phyloP scores from a whole-genome alignment of 768 basidiomycete species.

The Sporobolomyces pararoseus region DNA sequence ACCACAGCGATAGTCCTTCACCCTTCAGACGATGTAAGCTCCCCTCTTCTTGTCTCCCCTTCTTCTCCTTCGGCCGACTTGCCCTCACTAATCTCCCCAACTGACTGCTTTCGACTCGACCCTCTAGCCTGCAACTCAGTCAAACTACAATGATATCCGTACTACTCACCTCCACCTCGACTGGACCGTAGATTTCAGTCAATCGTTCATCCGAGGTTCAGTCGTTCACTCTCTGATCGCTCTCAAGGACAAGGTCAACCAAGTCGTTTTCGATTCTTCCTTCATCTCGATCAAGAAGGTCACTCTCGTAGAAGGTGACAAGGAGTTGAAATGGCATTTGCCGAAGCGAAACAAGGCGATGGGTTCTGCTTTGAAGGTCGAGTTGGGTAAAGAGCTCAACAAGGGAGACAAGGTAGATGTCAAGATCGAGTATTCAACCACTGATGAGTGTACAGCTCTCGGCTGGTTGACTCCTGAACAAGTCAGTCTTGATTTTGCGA shows the following conservation, averaged over 20 bases:
- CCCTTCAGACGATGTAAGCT: constrained; percentile 11
- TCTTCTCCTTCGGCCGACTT: background rate
- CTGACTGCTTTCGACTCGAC: too few relatives aligned
- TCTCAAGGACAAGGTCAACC: constrained; percentile 55
- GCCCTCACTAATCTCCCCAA: background rate
- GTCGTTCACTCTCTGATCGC: constrained; percentile 63
- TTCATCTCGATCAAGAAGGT: constrained; percentile 62
- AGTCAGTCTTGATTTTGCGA: background rate
- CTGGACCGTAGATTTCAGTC: constrained; percentile 72
- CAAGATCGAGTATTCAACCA: constrained; percentile 67
- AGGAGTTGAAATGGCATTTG: constrained; percentile 55
- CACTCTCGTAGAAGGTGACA: constrained; percentile 51
- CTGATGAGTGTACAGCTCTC: constrained; percentile 67
- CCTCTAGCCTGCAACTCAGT: constrained; percentile 62
- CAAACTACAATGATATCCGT: constrained; percentile 68
- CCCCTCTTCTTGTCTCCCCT: background rate
- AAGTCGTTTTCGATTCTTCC: constrained; percentile 62
- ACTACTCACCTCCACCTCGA: constrained; percentile 68
- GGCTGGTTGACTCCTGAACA: constrained; percentile 84
- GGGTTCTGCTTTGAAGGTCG: constrained; percentile 69
- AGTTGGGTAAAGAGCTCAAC: constrained; percentile 54
- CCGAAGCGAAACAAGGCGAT: constrained; percentile 63
- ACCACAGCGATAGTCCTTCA: background rate
- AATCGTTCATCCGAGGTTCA: constrained; percentile 61
- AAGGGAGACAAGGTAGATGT: constrained; percentile 55